Conservation (phyloP, 495 filamentous ascomycete species). For the Penicillium diatomitis region DNA sequence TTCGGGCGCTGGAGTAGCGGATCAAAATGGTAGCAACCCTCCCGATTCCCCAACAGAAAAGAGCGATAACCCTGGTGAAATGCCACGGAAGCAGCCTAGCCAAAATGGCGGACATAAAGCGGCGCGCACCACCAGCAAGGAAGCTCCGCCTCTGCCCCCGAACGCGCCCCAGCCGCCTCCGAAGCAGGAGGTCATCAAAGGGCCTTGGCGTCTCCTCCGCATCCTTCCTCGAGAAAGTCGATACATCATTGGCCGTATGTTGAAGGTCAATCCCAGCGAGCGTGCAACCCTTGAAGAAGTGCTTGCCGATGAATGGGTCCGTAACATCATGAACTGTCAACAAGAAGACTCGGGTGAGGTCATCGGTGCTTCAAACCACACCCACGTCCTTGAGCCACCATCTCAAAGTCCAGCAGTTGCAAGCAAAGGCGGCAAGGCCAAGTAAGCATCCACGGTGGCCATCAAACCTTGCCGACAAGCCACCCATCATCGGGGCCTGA, state of each 20-base stretch:
- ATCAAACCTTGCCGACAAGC: constrained; percentile 1
- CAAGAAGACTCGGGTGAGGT: constrained; percentile 52
- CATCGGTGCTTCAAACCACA: constrained; percentile 45
- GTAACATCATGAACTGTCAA: constrained; percentile 52
- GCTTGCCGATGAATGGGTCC: constrained; percentile 82
- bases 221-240: constrained; percentile 84
- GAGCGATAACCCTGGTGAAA: constrained; percentile 11
- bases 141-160: constrained; percentile 33
- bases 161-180: constrained; percentile 29
- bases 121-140: constrained; percentile 41
- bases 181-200: constrained; percentile 70
- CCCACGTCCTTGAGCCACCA: constrained; percentile 55
- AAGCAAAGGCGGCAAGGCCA: constrained; percentile 32
- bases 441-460: constrained; percentile 8
- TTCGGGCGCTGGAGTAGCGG: constrained; percentile 1
- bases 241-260: constrained; percentile 84
- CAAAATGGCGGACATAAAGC: constrained; percentile 16
- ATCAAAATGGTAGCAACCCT: constrained; percentile 10
- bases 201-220: constrained; percentile 87
- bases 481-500: no score
- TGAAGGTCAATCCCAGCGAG: constrained; percentile 77
- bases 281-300: constrained; percentile 80
- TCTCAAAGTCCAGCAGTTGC: constrained; percentile 32
- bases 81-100: constrained; percentile 18
- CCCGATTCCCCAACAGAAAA: constrained; percentile 3